These are phyloP conservation scores for Thermochaetoides thermophila DNA, from an alignment of 495 filamentous ascomycete genomes.

Conservation along the genomic window DNA sequence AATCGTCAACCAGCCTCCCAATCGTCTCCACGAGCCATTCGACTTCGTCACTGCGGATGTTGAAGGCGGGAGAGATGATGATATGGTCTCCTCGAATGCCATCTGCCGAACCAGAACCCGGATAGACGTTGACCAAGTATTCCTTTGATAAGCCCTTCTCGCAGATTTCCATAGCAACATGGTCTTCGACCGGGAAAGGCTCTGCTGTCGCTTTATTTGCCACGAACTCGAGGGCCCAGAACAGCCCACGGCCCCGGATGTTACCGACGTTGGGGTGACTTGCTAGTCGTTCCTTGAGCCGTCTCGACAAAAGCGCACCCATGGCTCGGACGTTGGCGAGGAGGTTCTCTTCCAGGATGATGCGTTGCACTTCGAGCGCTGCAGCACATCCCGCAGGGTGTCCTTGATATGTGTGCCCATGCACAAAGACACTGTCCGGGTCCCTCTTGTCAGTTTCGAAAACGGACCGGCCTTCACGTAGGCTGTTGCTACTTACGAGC, in stretches of 20 bases:
- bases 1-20: conserved; percentile 24
- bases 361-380: conserved; percentile 43
- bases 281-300: conserved; percentile 30
- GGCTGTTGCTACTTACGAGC: conserved; percentile 25
- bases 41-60: conserved; percentile 45
- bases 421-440: conserved; percentile 28
- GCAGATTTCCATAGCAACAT: conserved; percentile 35
- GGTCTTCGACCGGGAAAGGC: conserved; percentile 29
- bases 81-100: conserved; percentile 60
- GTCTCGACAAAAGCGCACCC: conserved; percentile 33
- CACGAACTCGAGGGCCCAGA: conserved; percentile 49
- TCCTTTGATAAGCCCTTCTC: conserved; percentile 34
- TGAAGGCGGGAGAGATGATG: conserved; percentile 63
- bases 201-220: conserved; percentile 31
- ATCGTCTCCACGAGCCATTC: conserved; percentile 36
- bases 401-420: conserved; percentile 49
- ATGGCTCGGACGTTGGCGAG: conserved; percentile 36
- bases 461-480: too few species aligned
- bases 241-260: conserved; percentile 48
- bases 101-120: conserved; percentile 51
- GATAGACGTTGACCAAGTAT: conserved; percentile 55
- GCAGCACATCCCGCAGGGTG: conserved; percentile 46
- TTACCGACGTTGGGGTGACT: conserved; percentile 44
- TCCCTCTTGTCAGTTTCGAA: background rate
- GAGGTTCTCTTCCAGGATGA: conserved; percentile 40